Evolutionary conservation across 2,329 filamentous ascomycete species (phyloP).

Genomic region (Gnomoniopsis smithogilvyi): DNA sequence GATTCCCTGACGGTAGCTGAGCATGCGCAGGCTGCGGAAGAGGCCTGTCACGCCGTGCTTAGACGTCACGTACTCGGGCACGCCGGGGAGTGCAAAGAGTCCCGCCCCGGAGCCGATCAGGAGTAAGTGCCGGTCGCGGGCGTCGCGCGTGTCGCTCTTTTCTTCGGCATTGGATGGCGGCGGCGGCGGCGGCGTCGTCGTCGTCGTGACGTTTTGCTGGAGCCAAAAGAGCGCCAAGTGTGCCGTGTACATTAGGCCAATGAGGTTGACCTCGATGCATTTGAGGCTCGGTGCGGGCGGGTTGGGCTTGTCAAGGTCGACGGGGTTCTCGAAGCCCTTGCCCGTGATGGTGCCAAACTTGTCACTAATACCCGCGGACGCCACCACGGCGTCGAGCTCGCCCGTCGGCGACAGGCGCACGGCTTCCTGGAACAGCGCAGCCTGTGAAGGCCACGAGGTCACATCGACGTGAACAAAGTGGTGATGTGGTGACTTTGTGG

Average conservation of each 20-base stretch:
- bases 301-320: slow-evolving; percentile 36
- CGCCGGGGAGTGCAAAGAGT: slow-evolving; percentile 39
- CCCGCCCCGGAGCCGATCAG: slow-evolving; percentile 62
- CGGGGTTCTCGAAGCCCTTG: slow-evolving; percentile 44
- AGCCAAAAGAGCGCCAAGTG: slow-evolving; percentile 63
- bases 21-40: slow-evolving; percentile 55
- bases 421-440: slow-evolving; percentile 59
- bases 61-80: slow-evolving; percentile 54
- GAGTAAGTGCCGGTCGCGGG: slow-evolving; percentile 56
- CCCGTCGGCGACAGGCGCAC: slow-evolving; percentile 49
- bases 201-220: slow-evolving; percentile 36
- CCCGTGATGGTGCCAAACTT: slow-evolving; percentile 25
- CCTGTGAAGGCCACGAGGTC: slow-evolving; percentile 61
- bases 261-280: slow-evolving; percentile 60
- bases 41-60: slow-evolving; percentile 67
- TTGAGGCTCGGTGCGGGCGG: slow-evolving; percentile 46
- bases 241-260: slow-evolving; percentile 61
- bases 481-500: slow-evolving; percentile 39
- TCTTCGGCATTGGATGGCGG: slow-evolving; percentile 24
- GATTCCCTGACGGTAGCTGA: slow-evolving; percentile 46
- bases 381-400: slow-evolving; percentile 61
- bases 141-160: slow-evolving; percentile 16
- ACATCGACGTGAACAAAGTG: slow-evolving; percentile 63
- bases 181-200: not conserved
- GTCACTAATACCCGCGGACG: slow-evolving; percentile 62